These are phyloP conservation scores for Pichia thaimueangensis DNA, from an alignment of 805 yeast genomes.

Conservation along the genomic window DNA sequence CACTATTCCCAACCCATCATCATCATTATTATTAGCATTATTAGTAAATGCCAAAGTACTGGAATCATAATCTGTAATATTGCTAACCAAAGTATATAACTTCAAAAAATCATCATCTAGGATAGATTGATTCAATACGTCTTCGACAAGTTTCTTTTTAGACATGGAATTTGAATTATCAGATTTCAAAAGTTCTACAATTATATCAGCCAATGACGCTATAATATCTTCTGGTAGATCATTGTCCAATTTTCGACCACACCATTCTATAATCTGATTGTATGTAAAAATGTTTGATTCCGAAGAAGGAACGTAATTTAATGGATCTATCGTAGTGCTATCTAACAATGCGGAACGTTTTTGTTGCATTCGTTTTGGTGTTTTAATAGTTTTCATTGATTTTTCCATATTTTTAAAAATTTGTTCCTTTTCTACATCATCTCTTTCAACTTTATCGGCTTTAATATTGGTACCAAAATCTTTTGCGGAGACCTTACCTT, in stretches of 20 bases:
- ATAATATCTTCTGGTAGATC: slow-evolving; percentile 76
- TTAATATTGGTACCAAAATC: slow-evolving; percentile 52
- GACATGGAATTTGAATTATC: slow-evolving; percentile 36
- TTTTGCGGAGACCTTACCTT: slow-evolving; percentile 55
- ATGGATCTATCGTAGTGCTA: slow-evolving; percentile 36
- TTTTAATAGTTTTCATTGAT: neutral
- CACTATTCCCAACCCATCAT: slow-evolving; percentile 30
- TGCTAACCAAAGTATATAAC: slow-evolving; percentile 36
- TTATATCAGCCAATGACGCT: slow-evolving; percentile 63
- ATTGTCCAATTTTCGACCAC: slow-evolving; percentile 46
- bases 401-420: slow-evolving; percentile 1
- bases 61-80: slow-evolving; percentile 44
- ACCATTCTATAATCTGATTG: slow-evolving; percentile 55
- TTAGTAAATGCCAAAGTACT: slow-evolving; percentile 18
- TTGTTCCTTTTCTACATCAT: slow-evolving; percentile 17
- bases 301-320: slow-evolving; percentile 59
- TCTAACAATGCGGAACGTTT: slow-evolving; percentile 27
- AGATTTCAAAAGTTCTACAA: slow-evolving; percentile 48
- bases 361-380: neutral
- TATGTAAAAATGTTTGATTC: slow-evolving; percentile 45
- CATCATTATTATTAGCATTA: slow-evolving; percentile 24
- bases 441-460: slow-evolving; percentile 12
- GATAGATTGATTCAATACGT: slow-evolving; percentile 38
- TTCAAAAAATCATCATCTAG: slow-evolving; percentile 41
- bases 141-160: slow-evolving; percentile 46